phyloP scores from a whole-genome alignment of 202 grass and related monocot species.

The Panicum hallii region DNA sequence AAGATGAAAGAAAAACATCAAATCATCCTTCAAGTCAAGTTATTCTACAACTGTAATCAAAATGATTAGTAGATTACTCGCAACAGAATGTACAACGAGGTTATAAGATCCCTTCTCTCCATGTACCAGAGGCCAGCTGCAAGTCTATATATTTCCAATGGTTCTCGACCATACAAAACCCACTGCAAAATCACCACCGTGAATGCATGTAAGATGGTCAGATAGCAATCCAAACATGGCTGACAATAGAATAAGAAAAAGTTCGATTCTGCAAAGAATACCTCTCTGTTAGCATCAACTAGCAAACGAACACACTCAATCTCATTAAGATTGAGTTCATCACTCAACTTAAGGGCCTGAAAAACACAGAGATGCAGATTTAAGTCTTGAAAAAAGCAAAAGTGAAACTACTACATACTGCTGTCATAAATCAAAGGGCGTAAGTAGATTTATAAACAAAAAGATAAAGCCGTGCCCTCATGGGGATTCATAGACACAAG shows the following conservation, averaged over 20 bases:
- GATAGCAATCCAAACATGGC: slow-evolving; percentile 34
- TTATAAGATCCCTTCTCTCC: slow-evolving; percentile 98
- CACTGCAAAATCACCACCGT: slow-evolving; percentile 67
- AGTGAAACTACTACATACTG: slow-evolving; percentile 3
- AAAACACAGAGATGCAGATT: slow-evolving; percentile 37
- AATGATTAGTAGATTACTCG: slow-evolving; percentile 59
- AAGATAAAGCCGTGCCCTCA: neutral
- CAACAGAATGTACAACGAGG: slow-evolving; percentile 88
- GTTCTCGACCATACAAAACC: slow-evolving; percentile 86
- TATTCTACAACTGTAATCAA: slow-evolving; percentile 28
- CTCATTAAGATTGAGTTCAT: slow-evolving; percentile 97
- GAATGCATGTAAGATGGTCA: slow-evolving; percentile 28
- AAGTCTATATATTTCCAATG: slow-evolving; percentile 88
- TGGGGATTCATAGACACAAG: neutral
- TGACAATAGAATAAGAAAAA: slow-evolving; percentile 26
- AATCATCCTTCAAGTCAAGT: slow-evolving; percentile 32
- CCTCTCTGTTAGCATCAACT: slow-evolving; percentile 86
- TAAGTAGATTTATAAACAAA: slow-evolving; percentile 9
- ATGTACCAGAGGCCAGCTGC: slow-evolving; percentile 97
- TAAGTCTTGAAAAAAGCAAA: slow-evolving; percentile 22
- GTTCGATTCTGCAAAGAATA: slow-evolving; percentile 44
- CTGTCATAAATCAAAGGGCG: slow-evolving; percentile 1
- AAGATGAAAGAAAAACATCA: slow-evolving; percentile 38
- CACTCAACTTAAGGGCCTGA: slow-evolving; percentile 91
- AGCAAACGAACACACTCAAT: slow-evolving; percentile 95